Conservation (phyloP, 2,329 filamentous ascomycete species). For the Calonectria pauciramosa region DNA sequence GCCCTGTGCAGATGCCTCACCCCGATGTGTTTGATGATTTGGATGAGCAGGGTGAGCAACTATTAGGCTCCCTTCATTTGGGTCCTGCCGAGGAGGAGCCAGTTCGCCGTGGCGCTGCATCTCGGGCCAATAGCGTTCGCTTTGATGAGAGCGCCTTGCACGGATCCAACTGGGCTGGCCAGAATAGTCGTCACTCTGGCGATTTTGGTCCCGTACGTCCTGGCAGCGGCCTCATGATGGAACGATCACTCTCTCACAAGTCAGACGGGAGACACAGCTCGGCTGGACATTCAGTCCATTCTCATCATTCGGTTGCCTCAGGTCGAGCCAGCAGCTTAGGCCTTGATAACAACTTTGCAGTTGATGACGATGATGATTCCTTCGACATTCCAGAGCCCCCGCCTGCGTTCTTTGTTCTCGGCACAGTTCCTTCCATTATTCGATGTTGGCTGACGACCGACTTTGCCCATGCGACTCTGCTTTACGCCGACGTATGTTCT, state of each 20-base stretch:
- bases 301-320: slow-evolving; percentile 77
- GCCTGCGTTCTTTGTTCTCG: slow-evolving; percentile 86
- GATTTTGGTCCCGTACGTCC: slow-evolving; percentile 85
- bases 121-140: slow-evolving; percentile 94
- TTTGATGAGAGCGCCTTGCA: slow-evolving; percentile 97
- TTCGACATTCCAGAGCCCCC: slow-evolving; percentile 81
- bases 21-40: slow-evolving; percentile 91
- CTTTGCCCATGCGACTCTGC: slow-evolving; percentile 88
- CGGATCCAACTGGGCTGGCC: slow-evolving; percentile 83
- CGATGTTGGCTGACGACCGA: slow-evolving; percentile 94
- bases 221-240: slow-evolving; percentile 88
- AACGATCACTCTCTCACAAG: slow-evolving; percentile 93
- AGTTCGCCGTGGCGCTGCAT: slow-evolving; percentile 86
- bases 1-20: slow-evolving; percentile 83
- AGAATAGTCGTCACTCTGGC: slow-evolving; percentile 84
- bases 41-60: slow-evolving; percentile 85
- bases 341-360: slow-evolving; percentile 77
- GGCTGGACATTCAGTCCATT: slow-evolving; percentile 83
- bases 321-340: slow-evolving; percentile 91
- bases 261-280: slow-evolving; percentile 97
- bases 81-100: slow-evolving; percentile 87
- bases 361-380: slow-evolving; percentile 76
- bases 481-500: slow-evolving; percentile 93
- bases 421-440: slow-evolving; percentile 92
- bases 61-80: slow-evolving; percentile 85